These are phyloP conservation scores for Fagopyrum tataricum DNA, from an alignment of 148 eudicot species.

Conservation along the genomic window DNA sequence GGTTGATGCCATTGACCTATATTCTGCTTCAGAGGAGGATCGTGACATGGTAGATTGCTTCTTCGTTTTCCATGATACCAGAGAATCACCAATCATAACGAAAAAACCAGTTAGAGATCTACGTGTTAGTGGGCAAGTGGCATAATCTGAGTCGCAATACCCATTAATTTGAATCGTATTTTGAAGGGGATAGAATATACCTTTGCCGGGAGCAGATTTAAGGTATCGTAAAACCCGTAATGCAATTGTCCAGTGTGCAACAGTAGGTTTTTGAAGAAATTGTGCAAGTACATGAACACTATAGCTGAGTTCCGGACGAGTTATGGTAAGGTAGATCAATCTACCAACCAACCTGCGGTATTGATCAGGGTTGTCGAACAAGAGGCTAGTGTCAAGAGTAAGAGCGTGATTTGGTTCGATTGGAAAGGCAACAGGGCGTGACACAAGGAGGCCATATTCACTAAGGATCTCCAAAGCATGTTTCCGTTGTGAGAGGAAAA, in stretches of 20 bases:
- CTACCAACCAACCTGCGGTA: neutral
- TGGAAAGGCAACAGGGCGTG: neutral
- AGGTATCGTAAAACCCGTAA: neutral
- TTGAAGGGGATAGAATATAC: neutral
- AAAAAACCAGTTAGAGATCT: neutral
- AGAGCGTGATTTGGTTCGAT: neutral
- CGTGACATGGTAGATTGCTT: neutral
- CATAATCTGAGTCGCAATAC: neutral
- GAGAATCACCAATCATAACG: neutral
- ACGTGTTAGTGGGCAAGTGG: neutral
- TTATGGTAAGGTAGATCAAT: neutral
- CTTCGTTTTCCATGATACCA: too few species aligned
- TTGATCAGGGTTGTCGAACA: neutral
- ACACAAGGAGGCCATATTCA: neutral
- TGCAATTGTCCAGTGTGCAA: neutral
- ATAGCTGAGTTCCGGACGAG: neutral
- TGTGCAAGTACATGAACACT: neutral
- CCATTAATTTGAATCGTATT: neutral
- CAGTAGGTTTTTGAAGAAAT: neutral
- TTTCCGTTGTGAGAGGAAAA: neutral
- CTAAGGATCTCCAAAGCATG: neutral
- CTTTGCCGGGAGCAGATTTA: neutral
- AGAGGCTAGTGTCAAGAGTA: neutral
- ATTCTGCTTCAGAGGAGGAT: neutral
- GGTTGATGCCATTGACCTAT: neutral